phyloP scores from a whole-genome alignment of 148 eudicot species.

The Selenicereus undatus region DNA sequence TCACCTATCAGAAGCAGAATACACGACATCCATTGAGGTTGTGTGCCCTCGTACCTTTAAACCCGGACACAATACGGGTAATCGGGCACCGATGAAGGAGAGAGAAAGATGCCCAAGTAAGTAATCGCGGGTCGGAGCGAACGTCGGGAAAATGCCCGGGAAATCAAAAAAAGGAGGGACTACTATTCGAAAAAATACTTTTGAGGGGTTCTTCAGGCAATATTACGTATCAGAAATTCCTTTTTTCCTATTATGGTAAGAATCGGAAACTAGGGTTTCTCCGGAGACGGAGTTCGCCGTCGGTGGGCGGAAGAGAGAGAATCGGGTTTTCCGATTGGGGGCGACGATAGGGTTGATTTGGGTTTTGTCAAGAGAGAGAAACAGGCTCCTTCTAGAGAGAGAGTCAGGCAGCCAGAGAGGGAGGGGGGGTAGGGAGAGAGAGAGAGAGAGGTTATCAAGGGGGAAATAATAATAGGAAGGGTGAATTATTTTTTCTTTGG shows the following conservation, averaged over 20 bases:
- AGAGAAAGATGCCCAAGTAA: conserved; percentile 12
- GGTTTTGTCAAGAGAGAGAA: conserved; percentile 30
- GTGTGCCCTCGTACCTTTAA: not conserved
- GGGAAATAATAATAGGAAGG: not conserved
- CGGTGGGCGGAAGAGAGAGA: conserved; percentile 16
- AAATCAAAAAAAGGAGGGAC: conserved; percentile 10
- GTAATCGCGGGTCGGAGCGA: conserved; percentile 17
- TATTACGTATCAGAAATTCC: not conserved
- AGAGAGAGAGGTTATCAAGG: not conserved
- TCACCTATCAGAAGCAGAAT: conserved; percentile 11
- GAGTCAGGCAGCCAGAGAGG: conserved; percentile 10
- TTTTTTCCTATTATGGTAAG: not conserved
- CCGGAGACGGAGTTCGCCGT: conserved; percentile 21
- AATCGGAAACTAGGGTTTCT: not conserved
- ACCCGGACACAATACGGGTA: not conserved
- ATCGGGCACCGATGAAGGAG: conserved; percentile 10
- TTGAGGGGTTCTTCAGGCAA: not conserved
- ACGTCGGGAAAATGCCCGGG: conserved; percentile 24
- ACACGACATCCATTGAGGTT: conserved; percentile 7
- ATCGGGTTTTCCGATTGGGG: conserved; percentile 19
- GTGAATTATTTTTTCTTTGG: conserved; percentile 13
- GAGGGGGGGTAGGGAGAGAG: conserved; percentile 13
- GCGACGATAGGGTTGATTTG: conserved; percentile 44
- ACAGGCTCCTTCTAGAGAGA: conserved; percentile 9
- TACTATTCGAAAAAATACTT: not conserved